Evolutionary conservation across 768 basidiomycete genomes (phyloP).

Genomic region (Suillus discolor): DNA sequence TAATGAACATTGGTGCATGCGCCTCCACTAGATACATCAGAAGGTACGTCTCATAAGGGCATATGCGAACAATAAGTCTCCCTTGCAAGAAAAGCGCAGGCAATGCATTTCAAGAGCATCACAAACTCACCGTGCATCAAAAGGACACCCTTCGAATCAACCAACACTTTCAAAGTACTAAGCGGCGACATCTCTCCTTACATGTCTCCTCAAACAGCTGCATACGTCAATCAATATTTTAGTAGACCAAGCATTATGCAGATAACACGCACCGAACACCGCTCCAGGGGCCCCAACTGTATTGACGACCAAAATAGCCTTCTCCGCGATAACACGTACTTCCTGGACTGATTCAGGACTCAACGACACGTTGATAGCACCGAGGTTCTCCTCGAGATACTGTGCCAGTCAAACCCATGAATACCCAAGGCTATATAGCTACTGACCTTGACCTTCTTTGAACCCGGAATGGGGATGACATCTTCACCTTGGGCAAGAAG

Average conservation of each 20-base stretch:
- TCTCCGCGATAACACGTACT: conserved; percentile 38
- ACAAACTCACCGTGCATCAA: conserved; percentile 24
- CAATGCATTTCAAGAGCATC: background rate
- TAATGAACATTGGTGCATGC: background rate
- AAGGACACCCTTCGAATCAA: background rate
- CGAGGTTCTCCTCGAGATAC: conserved; percentile 50
- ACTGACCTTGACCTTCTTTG: conserved; percentile 34
- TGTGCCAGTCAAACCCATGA: conserved; percentile 16
- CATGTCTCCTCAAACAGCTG: background rate
- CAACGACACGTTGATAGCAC: conserved; percentile 37
- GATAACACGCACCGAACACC: too few relatives aligned
- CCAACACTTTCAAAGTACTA: background rate
- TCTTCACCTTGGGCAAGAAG: conserved; percentile 40
- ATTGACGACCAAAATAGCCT: too few relatives aligned
- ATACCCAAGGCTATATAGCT: background rate
- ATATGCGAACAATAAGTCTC: background rate
- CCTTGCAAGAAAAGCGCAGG: background rate
- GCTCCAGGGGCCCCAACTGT: too few relatives aligned
- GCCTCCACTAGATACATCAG: conserved; percentile 20
- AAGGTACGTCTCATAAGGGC: conserved; percentile 22
- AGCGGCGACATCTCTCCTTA: background rate
- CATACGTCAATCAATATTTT: background rate
- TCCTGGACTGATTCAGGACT: conserved; percentile 38
- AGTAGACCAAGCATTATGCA: too few relatives aligned
- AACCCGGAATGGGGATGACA: conserved; percentile 45